Conservation (phyloP, 495 filamentous ascomycete genomes). For the Penicillium mononematosum region DNA sequence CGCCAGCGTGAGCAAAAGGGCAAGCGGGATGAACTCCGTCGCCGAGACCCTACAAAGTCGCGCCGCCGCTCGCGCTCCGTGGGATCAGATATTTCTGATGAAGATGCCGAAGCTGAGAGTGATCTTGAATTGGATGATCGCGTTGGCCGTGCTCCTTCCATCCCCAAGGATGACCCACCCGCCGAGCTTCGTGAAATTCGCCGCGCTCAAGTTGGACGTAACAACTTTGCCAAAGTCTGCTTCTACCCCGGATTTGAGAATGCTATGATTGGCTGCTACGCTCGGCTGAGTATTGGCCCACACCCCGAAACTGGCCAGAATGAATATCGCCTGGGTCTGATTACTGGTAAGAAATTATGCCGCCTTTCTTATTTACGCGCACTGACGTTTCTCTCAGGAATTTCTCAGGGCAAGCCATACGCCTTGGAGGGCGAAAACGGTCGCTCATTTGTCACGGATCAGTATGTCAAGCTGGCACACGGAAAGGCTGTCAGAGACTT, state of each 20-base stretch:
- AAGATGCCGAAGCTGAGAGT: constrained; percentile 72
- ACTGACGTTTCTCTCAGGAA: constrained; percentile 55
- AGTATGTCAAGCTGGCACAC: constrained; percentile 70
- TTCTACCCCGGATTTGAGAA: constrained; percentile 88
- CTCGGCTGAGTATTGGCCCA: constrained; percentile 73
- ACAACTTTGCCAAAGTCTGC: constrained; percentile 78
- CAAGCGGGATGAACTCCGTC: constrained; percentile 65
- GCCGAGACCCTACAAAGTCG: constrained; percentile 57
- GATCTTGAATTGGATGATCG: constrained; percentile 72
- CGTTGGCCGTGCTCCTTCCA: constrained; percentile 40
- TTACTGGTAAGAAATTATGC: constrained; percentile 64
- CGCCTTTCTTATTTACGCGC: constrained; percentile 9
- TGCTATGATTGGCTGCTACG: constrained; percentile 73
- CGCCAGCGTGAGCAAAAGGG: constrained; percentile 80
- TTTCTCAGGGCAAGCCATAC: constrained; percentile 76
- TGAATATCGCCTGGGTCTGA: constrained; percentile 79
- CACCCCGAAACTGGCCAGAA: constrained; percentile 64
- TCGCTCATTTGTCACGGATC: constrained; percentile 69
- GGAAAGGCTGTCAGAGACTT: constrained; percentile 76
- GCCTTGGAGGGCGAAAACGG: constrained; percentile 68
- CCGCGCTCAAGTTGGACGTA: constrained; percentile 74
- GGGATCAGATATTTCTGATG: constrained; percentile 55
- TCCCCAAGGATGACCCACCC: constrained; percentile 55
- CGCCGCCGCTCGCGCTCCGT: constrained; percentile 50
- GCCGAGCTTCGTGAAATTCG: constrained; percentile 79